A percentile compares a stretch with the other conserved stretches of the same genome.
Evolutionary conservation across 495 filamentous ascomycete species (phyloP).

Genomic region (Penicillium fimorum): DNA sequence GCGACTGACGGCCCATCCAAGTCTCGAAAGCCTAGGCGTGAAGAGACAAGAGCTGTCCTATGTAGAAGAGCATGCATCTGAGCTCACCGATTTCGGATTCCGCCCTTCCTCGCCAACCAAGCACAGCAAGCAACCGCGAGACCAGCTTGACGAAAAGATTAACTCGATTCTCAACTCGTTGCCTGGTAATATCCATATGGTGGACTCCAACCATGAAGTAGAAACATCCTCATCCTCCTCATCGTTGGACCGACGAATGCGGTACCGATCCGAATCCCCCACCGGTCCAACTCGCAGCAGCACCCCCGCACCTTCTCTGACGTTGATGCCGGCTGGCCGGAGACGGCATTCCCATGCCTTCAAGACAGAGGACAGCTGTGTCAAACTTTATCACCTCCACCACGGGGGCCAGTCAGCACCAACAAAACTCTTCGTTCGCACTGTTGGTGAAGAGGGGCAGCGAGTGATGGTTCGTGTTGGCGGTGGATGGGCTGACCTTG

Average conservation of each 20-base stretch:
- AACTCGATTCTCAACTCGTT: constrained; percentile 78
- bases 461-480: constrained; percentile 97
- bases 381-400: constrained; percentile 91
- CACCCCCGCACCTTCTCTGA: constrained; percentile 66
- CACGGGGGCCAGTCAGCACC: constrained; percentile 76
- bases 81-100: constrained; percentile 21
- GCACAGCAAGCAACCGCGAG: constrained; percentile 48
- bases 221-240: constrained; percentile 37
- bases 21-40: constrained; percentile 39
- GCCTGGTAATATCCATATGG: constrained; percentile 73
- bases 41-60: constrained; percentile 30
- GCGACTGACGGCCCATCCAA: constrained; percentile 38
- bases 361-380: constrained; percentile 55
- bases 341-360: constrained; percentile 35
- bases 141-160: constrained; percentile 81
- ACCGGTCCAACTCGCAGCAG: constrained; percentile 37
- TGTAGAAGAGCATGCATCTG: constrained; percentile 28
- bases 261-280: constrained; percentile 39
- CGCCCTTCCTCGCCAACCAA: constrained; percentile 36
- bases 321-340: constrained; percentile 60
- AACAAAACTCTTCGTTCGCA: constrained; percentile 88
- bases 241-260: constrained; percentile 37
- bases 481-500: constrained; percentile 93
- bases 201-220: constrained; percentile 32
- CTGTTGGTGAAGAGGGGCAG: constrained; percentile 86